Evolutionary conservation across 352 stramenopile genomes (phyloP), one percentile per base, ranked within the genome.

Genomic region (Globisporangium yorkense): DNA sequence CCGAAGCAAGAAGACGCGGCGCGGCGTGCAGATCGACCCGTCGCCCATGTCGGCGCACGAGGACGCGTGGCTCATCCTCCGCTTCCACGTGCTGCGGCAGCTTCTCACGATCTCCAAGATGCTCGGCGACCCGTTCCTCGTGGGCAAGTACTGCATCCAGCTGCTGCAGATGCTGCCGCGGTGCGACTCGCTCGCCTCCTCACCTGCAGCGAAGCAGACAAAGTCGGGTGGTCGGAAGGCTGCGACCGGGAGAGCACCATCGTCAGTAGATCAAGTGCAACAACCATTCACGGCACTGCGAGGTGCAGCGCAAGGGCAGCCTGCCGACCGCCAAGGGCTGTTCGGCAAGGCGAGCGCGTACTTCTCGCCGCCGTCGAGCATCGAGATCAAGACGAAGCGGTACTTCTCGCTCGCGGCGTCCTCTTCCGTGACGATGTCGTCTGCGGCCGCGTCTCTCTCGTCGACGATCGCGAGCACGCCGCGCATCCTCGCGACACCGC

Each of bases 1-100:
- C 29, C 66, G 56, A 21, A 72, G 57, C 40, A 72, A 64, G 16
- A 71, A 70, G 45, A 4, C 53, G 53, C 51, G 45, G 37, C 51
- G 59, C 37, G 49, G 50, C 29, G 53, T 54, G 15, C 47, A 52
- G 20, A 16, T 48, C 2, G 56, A 61, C 51, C 41, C 45, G 9
- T 48, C 47, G 20, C 39, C 41, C 18, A 27, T 29, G 21, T 7
- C 52, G 49, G 37, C 35, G 2, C 68, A 80, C 29, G 68, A 85
- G 52, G 33, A 41, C n/a, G 71, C 71, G 40, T 94, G 85, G 85
- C 68, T 92, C 33, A 63, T 77, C 39, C 67, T 93, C 37, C 77
- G 81, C 15, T 88, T 94, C 44, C 80, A 93, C 51, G 77, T 92
- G 0, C 66, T 94, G 35, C 77, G 85, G 6, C 85, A 94, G 61